Conservation (phyloP, 768 basidiomycete species). For the Agaricus sinodeliciosus region DNA sequence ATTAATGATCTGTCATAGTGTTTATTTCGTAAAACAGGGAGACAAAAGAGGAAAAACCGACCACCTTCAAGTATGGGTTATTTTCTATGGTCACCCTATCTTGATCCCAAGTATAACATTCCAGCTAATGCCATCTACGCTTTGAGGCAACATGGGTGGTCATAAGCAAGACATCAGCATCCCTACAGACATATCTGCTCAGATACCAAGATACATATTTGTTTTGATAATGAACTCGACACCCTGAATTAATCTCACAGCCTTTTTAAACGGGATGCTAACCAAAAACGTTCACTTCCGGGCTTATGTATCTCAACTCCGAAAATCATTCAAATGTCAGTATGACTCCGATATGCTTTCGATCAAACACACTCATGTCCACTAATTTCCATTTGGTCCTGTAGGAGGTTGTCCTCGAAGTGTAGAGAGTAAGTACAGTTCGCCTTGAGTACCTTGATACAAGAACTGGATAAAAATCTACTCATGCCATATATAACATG, state of each 20-base stretch:
- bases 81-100: too few species aligned
- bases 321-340: constrained; percentile 3
- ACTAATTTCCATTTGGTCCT: not conserved
- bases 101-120: too few species aligned
- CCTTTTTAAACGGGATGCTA: not conserved
- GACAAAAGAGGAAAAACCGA: not conserved
- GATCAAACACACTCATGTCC: not conserved
- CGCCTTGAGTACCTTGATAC: not conserved
- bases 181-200: not conserved
- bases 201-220: not conserved
- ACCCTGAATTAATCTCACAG: not conserved
- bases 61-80: not conserved
- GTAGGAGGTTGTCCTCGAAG: not conserved
- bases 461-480: too few species aligned
- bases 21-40: not conserved
- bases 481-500: constrained; percentile 5
- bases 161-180: not conserved
- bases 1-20: not conserved
- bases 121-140: too few species aligned
- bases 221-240: constrained; percentile 7
- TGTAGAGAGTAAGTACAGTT: not conserved
- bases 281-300: not conserved
- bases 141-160: not conserved
- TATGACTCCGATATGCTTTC: not conserved
- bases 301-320: constrained; percentile 3